A percentile compares a stretch with the other conserved stretches of the same genome.
Conservation (phyloP, 2,329 filamentous ascomycete genomes). For the Curvularia spicifera region DNA sequence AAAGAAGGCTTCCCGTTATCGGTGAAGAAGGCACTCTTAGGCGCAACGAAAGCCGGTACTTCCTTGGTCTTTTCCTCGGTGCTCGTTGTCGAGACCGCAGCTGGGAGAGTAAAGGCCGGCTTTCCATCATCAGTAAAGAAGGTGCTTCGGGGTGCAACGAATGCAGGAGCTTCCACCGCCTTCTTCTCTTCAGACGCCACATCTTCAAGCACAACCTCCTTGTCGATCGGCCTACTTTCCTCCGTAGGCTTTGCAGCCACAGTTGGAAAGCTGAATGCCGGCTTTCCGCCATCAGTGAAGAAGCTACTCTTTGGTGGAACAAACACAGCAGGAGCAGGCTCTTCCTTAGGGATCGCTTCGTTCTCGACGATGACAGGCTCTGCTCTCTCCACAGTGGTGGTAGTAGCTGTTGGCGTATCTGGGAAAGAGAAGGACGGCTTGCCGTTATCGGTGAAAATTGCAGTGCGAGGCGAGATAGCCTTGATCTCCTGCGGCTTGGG, state of each 20-base stretch:
- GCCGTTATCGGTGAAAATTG: slow-evolving; percentile 12
- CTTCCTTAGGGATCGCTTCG: not conserved
- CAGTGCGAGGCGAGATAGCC: slow-evolving; percentile 2
- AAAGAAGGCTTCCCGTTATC: slow-evolving; percentile 4
- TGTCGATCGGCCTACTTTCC: not conserved
- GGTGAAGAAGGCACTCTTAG: slow-evolving; percentile 1
- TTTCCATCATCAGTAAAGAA: slow-evolving; percentile 18
- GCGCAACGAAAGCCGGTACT: not conserved
- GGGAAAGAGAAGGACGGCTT: slow-evolving; percentile 12
- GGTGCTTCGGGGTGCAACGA: slow-evolving; percentile 1
- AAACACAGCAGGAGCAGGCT: not conserved
- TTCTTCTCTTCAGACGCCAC: not conserved
- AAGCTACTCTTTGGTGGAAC: slow-evolving; percentile 5
- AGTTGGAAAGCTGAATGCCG: not conserved
- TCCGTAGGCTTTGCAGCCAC: not conserved
- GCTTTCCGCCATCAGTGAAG: slow-evolving; percentile 19
- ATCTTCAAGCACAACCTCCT: not conserved
- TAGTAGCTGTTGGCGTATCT: not conserved
- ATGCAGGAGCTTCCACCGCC: not conserved
- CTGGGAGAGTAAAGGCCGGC: not conserved
- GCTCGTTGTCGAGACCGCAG: not conserved
- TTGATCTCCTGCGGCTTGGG: slow-evolving; percentile 8
- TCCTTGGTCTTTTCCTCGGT: not conserved
- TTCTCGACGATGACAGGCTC: not conserved
- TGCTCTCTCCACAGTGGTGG: not conserved